Conservation (phyloP, 495 filamentous ascomycete genomes). For the Aspergillus homomorphus region DNA sequence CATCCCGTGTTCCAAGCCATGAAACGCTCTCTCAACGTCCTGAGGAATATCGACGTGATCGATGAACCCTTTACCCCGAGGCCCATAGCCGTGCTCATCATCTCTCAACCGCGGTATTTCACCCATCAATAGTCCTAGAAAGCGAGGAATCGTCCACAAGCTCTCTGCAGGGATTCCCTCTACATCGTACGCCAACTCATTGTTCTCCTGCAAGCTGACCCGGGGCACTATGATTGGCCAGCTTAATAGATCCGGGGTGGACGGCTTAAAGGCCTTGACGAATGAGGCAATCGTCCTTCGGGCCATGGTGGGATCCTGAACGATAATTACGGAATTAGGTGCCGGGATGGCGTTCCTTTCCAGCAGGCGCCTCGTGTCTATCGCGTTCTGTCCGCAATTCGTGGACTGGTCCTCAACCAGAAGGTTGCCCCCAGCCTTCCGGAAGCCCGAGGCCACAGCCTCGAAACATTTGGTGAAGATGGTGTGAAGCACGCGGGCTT, state of each 20-base stretch:
- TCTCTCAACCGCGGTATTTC: slow-evolving; percentile 36
- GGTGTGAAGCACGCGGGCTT: slow-evolving; percentile 30
- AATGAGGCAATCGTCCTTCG: slow-evolving; percentile 34
- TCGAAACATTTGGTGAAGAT: slow-evolving; percentile 29
- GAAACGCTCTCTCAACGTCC: slow-evolving; percentile 25
- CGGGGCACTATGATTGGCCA: slow-evolving; percentile 32
- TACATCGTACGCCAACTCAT: slow-evolving; percentile 15
- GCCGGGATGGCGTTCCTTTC: slow-evolving; percentile 17
- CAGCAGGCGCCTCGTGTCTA: slow-evolving; percentile 24
- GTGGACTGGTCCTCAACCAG: slow-evolving; percentile 36
- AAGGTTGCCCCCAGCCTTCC: slow-evolving; percentile 18
- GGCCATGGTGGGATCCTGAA: slow-evolving; percentile 42
- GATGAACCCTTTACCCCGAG: slow-evolving; percentile 34
- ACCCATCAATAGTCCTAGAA: slow-evolving; percentile 29
- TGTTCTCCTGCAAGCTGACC: slow-evolving; percentile 10
- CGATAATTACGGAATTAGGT: slow-evolving; percentile 22
- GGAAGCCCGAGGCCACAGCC: background rate
- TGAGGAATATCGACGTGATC: slow-evolving; percentile 32
- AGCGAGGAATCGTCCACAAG: slow-evolving; percentile 28
- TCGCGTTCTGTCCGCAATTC: slow-evolving; percentile 38
- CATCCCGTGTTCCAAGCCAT: slow-evolving; percentile 12
- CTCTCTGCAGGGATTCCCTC: background rate
- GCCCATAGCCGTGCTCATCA: slow-evolving; percentile 37
- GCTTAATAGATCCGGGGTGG: slow-evolving; percentile 23
- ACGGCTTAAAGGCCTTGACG: slow-evolving; percentile 24